Evolutionary conservation across 2,329 filamentous ascomycete species (phyloP).

Genomic region (Monilinia aucupariae): DNA sequence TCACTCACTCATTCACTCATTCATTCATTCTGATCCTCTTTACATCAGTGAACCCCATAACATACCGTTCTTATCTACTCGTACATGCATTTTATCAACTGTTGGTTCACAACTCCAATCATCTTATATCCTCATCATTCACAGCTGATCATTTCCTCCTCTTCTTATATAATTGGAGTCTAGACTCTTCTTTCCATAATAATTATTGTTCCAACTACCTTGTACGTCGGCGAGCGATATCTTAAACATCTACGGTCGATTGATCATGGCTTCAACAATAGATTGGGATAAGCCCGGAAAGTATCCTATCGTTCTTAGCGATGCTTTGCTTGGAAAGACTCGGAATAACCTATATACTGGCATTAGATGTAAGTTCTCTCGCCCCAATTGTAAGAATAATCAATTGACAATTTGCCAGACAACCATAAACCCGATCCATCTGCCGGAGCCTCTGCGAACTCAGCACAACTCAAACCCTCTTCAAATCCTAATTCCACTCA

Average conservation of each 20-base stretch:
- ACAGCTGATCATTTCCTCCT: too few relatives aligned
- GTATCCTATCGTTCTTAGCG: conserved; percentile 60
- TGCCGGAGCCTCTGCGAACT: conserved; percentile 40
- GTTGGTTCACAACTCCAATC: too few relatives aligned
- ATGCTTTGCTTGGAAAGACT: conserved; percentile 52
- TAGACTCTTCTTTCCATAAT: neutral
- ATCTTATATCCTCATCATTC: too few relatives aligned
- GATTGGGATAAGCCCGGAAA: conserved; percentile 57
- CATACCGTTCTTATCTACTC: too few relatives aligned
- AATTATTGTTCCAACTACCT: neutral
- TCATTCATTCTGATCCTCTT: too few relatives aligned
- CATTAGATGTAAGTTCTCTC: conserved; percentile 48
- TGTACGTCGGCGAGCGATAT: neutral
- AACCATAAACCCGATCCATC: conserved; percentile 56
- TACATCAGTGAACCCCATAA: too few relatives aligned
- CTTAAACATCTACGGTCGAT: neutral
- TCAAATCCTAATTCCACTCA: conserved; percentile 35
- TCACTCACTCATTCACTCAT: too few relatives aligned
- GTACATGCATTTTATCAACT: too few relatives aligned
- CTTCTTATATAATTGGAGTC: neutral
- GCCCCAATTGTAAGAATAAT: neutral
- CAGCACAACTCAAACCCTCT: conserved; percentile 47
- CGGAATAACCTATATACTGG: conserved; percentile 55
- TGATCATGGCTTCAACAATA: conserved; percentile 35
- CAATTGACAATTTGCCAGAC: conserved; percentile 40